Evolutionary conservation across 345 rosid genomes (phyloP), one percentile per base, ranked within the genome.

Genomic region (Reutealis trisperma): DNA sequence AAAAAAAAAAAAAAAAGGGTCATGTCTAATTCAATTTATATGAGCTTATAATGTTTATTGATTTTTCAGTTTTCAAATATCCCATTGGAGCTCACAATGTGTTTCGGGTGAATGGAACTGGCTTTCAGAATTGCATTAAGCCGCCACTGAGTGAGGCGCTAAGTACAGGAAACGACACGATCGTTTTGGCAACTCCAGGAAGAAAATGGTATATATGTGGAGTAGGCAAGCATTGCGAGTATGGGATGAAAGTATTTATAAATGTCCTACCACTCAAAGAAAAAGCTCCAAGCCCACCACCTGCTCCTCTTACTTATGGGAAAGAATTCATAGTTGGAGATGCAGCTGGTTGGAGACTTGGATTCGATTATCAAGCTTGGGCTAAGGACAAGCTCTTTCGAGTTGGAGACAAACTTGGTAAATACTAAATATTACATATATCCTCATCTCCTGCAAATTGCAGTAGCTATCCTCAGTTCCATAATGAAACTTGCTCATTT

Each of bases 391-490:
- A 83, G 45, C 45, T 42, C 42, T 84, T 88, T 57, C 75, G 14
- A 2, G 84, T 86, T 34, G 86, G 89, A 1, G 87, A 86, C 63
- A 72, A 73, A 34, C 81, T 84, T n/a, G 72, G 85, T 87, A 66
- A 58, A 24, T 13, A 57, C 21, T 87, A 66, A 58, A 24, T 13
- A 57, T 34, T 27, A 4, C 2, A 18, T 16, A 5, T 9, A 49
- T 49, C 13, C 15, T 12, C 2, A 34, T 0, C 37, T 34, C 5
- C 3, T 34, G 37, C 37, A 34, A 34, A 34, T 34, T 34, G 37
- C 37, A 34, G 30, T 27, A 27, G 30, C 30, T 27, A 27, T 27
- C 30, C 1, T 27, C 30, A 1, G 30, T 27, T 27, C 30, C 30
- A 27, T 27, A 27, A 27, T 27, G 30, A 27, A 27, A 27, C 30